phyloP scores from a whole-genome alignment of 2,329 filamentous ascomycete species.

The Xylaria sp. region DNA sequence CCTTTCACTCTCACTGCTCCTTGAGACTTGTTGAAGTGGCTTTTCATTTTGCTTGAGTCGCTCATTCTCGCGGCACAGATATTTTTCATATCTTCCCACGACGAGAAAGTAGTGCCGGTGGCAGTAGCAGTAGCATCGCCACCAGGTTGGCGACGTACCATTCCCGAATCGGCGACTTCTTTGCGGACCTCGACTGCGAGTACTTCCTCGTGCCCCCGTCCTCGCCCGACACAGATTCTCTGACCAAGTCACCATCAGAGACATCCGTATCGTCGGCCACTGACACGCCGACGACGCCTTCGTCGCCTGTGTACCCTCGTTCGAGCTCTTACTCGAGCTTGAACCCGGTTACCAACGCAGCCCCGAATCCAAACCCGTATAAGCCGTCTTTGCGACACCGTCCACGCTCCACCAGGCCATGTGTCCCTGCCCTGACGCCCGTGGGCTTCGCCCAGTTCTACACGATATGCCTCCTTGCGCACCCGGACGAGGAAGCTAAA shows the following conservation, averaged over 20 bases:
- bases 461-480: constrained; percentile 76
- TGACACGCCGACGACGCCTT: constrained; percentile 12
- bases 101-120: constrained; percentile 38
- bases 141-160: constrained; percentile 45
- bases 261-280: constrained; percentile 16
- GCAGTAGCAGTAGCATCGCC: constrained; percentile 38
- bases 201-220: constrained; percentile 71
- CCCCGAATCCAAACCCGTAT: constrained; percentile 3
- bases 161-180: constrained; percentile 68
- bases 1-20: background rate
- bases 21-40: background rate
- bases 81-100: constrained; percentile 59
- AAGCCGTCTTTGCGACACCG: constrained; percentile 11
- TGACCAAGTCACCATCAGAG: constrained; percentile 50
- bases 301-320: constrained; percentile 29
- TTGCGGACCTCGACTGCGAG: constrained; percentile 65
- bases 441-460: constrained; percentile 78
- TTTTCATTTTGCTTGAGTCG: background rate
- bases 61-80: constrained; percentile 27
- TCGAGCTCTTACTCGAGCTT: constrained; percentile 33
- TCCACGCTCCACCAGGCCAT: constrained; percentile 55
- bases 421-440: constrained; percentile 73
- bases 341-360: background rate
- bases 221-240: constrained; percentile 17
- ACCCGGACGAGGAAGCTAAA: constrained; percentile 79